These are phyloP conservation scores for Chrysoporthe deuterocubensis DNA, from an alignment of 2,329 filamentous ascomycete species.

Conservation along the genomic window DNA sequence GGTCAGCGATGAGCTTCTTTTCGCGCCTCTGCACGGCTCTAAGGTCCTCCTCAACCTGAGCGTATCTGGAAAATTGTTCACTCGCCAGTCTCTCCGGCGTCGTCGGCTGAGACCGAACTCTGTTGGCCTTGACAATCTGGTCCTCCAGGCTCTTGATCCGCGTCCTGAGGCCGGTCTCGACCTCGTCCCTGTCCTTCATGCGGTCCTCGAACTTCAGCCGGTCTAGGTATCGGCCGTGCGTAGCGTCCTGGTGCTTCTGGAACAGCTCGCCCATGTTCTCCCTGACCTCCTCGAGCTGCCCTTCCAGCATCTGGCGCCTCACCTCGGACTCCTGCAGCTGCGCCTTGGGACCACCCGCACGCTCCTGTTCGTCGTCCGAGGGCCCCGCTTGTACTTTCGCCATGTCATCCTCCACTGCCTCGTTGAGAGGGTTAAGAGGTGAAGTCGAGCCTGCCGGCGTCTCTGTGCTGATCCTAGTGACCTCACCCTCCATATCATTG, in stretches of 20 bases:
- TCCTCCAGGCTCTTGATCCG: background rate
- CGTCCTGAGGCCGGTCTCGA: background rate
- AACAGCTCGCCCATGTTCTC: background rate
- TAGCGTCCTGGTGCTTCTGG: background rate
- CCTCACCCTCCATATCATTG: background rate
- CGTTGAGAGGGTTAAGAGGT: background rate
- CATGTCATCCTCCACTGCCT: background rate
- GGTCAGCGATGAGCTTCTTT: slow-evolving; percentile 1
- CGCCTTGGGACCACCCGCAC: background rate
- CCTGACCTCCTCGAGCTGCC: background rate
- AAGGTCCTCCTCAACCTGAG: background rate
- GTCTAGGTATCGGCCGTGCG: background rate
- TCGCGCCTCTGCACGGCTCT: background rate
- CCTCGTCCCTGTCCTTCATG: slow-evolving; percentile 1
- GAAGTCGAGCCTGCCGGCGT: background rate
- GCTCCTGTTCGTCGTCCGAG: background rate
- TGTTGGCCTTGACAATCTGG: background rate
- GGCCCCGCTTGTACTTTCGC: background rate
- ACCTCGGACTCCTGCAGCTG: background rate
- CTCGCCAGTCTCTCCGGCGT: background rate
- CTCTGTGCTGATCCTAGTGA: background rate
- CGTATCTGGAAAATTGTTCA: background rate
- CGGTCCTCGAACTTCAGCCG: slow-evolving; percentile 1
- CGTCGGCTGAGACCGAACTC: background rate
- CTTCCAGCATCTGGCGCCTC: background rate